Evolutionary conservation across 2,329 filamentous ascomycete species (phyloP), one percentile per base, ranked within the genome.

Genomic region (Calonectria hawksworthii): DNA sequence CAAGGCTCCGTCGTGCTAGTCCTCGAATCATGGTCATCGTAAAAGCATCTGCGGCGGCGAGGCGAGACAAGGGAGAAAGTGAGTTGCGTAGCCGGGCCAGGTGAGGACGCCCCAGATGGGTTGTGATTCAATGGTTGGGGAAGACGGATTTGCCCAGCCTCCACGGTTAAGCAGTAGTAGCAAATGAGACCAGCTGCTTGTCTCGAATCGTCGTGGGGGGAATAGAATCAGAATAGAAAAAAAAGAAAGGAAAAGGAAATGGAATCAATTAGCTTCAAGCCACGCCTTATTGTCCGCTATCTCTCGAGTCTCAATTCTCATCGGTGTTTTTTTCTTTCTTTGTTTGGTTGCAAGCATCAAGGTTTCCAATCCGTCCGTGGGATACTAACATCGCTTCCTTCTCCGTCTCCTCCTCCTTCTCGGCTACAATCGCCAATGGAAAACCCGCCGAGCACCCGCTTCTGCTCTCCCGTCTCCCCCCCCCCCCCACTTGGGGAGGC

Each of bases 351-450:
- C 44, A 47, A 47, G 44, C n/a, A 47, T 47, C 44, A 47, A 23
- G 44, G n/a, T 23, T 23, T 47, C 44, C 18, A 44, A 23, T 23
- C 44, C n/a, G 44, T 47, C 5, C n/a, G 44, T 47, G 3, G n/a
- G 44, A 47, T n/a, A 23, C 9, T 11, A 4, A 11, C 44, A 21
- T 26, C 10, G 34, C 34, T 38, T 36, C 23, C 34, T 38, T 10
- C 30, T 36, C 30, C 50, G 47, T 47, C 28, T 16, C 26, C n/a
- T 38, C 71, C 9, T 52, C 54, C 51, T 61, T 79, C 77, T 80
- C 79, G 79, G 79, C 51, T 79, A 80, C 76, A 73, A 74, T 76
- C 77, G 73, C 76, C 72, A 70, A 61, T 65, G 64, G 65, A 56
- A 68, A 64, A 71, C 26, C 41, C 36, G 21, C 68, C 54, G 50